Evolutionary conservation across 148 eudicot genomes (phyloP).

Genomic region (Cornus controversa): DNA sequence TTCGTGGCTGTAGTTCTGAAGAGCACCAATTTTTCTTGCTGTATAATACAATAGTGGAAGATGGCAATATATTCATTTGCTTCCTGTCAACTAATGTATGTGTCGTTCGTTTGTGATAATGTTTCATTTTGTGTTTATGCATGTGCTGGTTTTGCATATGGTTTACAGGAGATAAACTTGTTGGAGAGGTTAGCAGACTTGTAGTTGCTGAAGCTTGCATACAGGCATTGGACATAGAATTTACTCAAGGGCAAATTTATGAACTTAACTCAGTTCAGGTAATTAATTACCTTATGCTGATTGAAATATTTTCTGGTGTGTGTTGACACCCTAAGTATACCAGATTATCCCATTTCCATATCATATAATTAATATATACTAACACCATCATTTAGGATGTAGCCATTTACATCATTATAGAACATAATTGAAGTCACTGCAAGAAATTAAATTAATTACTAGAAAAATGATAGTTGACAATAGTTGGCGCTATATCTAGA

Average conservation of each 20-base stretch:
- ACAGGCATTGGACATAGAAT: constrained; percentile 89
- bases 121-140: not conserved
- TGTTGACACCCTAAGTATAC: not conserved
- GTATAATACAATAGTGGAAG: not conserved
- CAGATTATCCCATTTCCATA: not conserved
- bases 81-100: not conserved
- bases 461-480: too few relatives aligned
- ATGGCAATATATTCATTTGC: not conserved
- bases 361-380: too few relatives aligned
- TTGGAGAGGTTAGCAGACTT: constrained; percentile 93
- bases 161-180: constrained; percentile 82
- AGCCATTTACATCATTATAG: too few relatives aligned
- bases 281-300: constrained; percentile 19
- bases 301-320: constrained; percentile 2
- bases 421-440: too few relatives aligned
- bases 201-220: constrained; percentile 98
- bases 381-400: not conserved
- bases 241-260: constrained; percentile 73
- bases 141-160: constrained; percentile 6
- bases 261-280: constrained; percentile 89
- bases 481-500: too few relatives aligned
- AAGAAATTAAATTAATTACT: too few relatives aligned
- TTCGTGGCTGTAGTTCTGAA: not conserved
- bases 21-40: not conserved
- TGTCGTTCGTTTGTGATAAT: not conserved